Base-by-base conservation (phyloP, 768 basidiomycete genomes). In the Boletus eberwhitei region DNA sequence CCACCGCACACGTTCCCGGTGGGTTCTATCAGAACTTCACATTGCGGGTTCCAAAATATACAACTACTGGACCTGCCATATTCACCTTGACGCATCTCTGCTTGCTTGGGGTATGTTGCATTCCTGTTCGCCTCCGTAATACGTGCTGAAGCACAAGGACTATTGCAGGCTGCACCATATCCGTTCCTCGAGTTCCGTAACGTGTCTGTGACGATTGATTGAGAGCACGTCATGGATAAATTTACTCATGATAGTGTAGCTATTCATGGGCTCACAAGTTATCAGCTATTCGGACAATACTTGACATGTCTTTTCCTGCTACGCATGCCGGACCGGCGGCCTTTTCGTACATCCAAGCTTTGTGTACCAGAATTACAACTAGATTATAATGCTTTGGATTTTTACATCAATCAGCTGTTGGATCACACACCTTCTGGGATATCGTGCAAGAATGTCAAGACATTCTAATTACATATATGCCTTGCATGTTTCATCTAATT, bases 1-100 rank as follows among this genome's bases (percentile, higher is more conserved):
- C 70, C 4, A 62, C 66, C 2, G n/a, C 0, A 16, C 65, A 65
- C 24, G 0, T 12, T 2, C 38, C 40, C 5, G 59, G 57, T 13
- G 68, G 65, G 21, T 61, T 9, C 50, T 70, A 70, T 47, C 65
- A 71, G 54, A 63, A 71, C 52, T 70, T 71, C 24, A 56, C 61
- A 11, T 14, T 71, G 16, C 59, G 56, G n/a, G 24, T 70, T 4
- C 8, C 60, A 0, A 0, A 16, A 4, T 58, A 47, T n/a, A 16
- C 55, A 36, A 1, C 40, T 1, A 0, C 47, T 13, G 69, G 69
- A 49, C 63, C 52, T 26, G 67, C 69, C 32, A 55, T 70, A 37
- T 67, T 71, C 44, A 67, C 67, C 11, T 50, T 70, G 55, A 68
- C 65, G 0, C 69, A 70, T 22, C 52, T 68, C 9, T 65, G 70